Evolutionary conservation across 1,284 basidiomycete species (phyloP).

Genomic region (Taiwanofungus camphoratus): DNA sequence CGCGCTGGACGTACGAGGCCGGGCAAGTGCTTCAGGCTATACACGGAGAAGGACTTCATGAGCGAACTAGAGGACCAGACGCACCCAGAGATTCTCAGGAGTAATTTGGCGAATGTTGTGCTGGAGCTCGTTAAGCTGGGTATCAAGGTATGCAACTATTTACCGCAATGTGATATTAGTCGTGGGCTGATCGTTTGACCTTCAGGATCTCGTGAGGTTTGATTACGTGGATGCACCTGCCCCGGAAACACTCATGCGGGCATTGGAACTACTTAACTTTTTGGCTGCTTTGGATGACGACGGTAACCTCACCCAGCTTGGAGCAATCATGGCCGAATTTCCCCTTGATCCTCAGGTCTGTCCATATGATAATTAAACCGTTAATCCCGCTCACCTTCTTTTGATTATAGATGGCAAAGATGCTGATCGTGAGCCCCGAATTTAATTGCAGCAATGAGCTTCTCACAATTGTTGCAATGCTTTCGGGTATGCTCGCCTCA

Average conservation of each 20-base stretch:
- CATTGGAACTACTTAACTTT: constrained; percentile 91
- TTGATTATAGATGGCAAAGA: constrained; percentile 70
- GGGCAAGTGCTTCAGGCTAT: constrained; percentile 96
- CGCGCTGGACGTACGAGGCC: constrained; percentile 94
- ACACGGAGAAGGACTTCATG: constrained; percentile 98
- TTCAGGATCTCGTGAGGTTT: constrained; percentile 81
- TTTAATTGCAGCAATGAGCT: constrained; percentile 88
- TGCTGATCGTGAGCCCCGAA: constrained; percentile 91
- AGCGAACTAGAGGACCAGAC: constrained; percentile 94
- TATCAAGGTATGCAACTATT: constrained; percentile 53
- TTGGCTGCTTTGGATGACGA: constrained; percentile 93
- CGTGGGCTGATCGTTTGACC: neutral
- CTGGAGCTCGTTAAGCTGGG: constrained; percentile 94
- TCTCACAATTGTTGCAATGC: constrained; percentile 10
- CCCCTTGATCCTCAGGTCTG: constrained; percentile 91
- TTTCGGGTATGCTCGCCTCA: neutral
- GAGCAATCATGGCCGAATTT: constrained; percentile 95
- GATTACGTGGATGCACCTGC: constrained; percentile 97
- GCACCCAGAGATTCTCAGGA: constrained; percentile 91
- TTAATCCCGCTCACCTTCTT: neutral
- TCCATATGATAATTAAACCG: neutral
- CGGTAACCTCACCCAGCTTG: constrained; percentile 85
- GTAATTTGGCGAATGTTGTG: constrained; percentile 91
- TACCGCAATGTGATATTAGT: neutral
- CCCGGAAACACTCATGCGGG: constrained; percentile 97